phyloP scores from a whole-genome alignment of 805 yeast species.

The Suhomyces vadensis region DNA sequence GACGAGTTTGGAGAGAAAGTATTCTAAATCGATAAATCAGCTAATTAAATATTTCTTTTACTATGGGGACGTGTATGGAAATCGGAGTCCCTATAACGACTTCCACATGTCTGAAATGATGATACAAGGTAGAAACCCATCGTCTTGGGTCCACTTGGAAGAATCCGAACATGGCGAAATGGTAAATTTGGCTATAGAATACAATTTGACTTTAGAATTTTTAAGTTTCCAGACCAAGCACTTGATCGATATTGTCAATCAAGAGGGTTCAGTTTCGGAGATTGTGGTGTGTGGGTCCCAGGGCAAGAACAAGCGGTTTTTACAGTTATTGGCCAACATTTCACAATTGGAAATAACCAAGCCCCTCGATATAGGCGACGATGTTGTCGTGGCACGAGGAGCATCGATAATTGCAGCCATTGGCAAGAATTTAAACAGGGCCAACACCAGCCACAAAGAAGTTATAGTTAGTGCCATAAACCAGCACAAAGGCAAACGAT shows the following conservation, averaged over 20 bases:
- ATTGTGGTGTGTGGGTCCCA: conserved; percentile 56
- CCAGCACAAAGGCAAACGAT: neutral
- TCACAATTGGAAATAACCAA: conserved; percentile 12
- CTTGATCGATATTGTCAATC: conserved; percentile 27
- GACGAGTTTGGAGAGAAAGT: conserved; percentile 18
- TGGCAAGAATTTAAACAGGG: conserved; percentile 23
- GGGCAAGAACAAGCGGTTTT: conserved; percentile 46
- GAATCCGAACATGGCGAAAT: neutral
- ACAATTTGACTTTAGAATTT: conserved; percentile 50
- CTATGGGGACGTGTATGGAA: conserved; percentile 60
- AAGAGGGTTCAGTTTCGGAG: conserved; percentile 24
- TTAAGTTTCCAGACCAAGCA: conserved; percentile 51
- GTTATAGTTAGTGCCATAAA: neutral
- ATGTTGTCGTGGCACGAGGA: conserved; percentile 28
- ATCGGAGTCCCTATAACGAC: conserved; percentile 57
- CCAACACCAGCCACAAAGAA: neutral
- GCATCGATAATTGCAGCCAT: conserved; percentile 16
- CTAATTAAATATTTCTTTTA: conserved; percentile 40
- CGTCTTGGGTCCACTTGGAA: conserved; percentile 2
- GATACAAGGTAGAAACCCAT: conserved; percentile 45
- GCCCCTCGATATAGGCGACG: conserved; percentile 10
- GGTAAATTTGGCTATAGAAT: conserved; percentile 39
- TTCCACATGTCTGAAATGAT: conserved; percentile 48
- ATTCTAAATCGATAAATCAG: conserved; percentile 21
- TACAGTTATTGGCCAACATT: conserved; percentile 21